phyloP scores from a whole-genome alignment of 148 eudicot genomes.

The Persicaria maculosa region DNA sequence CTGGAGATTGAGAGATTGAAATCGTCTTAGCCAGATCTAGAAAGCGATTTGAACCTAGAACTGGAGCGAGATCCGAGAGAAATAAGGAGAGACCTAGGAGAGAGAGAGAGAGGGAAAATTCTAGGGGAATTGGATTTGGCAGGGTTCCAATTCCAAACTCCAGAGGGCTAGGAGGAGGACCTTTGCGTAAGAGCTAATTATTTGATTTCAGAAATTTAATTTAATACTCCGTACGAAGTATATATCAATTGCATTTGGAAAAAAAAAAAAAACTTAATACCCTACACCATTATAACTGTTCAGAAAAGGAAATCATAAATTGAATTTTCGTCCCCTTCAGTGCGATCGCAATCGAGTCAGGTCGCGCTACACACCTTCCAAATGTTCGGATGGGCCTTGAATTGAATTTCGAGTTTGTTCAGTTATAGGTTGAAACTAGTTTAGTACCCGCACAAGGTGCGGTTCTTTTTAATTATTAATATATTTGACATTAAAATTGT shows the following conservation, averaged over 20 bases:
- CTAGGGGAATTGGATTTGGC: background rate
- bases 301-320: background rate
- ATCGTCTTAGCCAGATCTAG: background rate
- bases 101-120: background rate
- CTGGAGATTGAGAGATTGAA: background rate
- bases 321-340: background rate
- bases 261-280: background rate
- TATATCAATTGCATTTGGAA: too few relatives aligned
- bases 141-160: background rate
- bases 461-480: too few relatives aligned
- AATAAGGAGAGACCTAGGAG: background rate
- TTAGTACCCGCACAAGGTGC: too few relatives aligned
- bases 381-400: too few relatives aligned
- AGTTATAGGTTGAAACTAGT: too few relatives aligned
- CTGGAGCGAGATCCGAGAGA: slow-evolving; percentile 8
- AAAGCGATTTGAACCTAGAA: background rate
- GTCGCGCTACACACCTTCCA: too few relatives aligned
- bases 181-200: slow-evolving; percentile 15
- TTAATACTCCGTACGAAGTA: too few relatives aligned
- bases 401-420: too few relatives aligned
- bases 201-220: background rate
- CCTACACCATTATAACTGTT: background rate
- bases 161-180: background rate
- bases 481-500: too few relatives aligned
- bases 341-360: too few relatives aligned